Conservation (phyloP, 768 basidiomycete species). For the Mrakia frigida region DNA sequence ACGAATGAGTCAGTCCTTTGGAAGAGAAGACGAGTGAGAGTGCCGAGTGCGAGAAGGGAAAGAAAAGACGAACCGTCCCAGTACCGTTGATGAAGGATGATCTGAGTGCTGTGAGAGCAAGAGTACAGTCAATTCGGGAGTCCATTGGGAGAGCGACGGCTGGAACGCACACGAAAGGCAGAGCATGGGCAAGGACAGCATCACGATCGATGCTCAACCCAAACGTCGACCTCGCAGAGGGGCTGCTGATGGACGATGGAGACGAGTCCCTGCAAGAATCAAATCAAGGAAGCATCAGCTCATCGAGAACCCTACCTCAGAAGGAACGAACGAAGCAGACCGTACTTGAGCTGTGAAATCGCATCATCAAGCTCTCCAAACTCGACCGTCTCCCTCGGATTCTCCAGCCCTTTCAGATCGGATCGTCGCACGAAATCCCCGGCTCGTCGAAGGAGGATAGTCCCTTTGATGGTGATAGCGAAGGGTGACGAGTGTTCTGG, state of each 20-base stretch:
- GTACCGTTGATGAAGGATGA: conserved; percentile 4
- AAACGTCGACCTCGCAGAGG: background rate
- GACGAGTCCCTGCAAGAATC: background rate
- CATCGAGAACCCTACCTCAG: background rate
- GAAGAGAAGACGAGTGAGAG: background rate
- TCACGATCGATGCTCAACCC: background rate
- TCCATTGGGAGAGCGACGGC: no score
- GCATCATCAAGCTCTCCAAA: conserved; percentile 32
- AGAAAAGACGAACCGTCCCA: background rate
- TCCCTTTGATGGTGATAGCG: background rate
- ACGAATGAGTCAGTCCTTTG: background rate
- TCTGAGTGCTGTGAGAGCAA: background rate
- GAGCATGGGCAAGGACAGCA: background rate
- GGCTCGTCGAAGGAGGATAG: background rate
- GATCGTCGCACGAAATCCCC: background rate
- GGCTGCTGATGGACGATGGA: background rate
- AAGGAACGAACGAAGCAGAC: background rate
- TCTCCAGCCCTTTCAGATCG: background rate
- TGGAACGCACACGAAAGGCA: background rate
- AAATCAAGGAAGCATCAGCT: background rate
- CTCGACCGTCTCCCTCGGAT: conserved; percentile 30
- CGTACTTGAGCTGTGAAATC: background rate
- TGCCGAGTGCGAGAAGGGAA: background rate
- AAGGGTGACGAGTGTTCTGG: background rate
- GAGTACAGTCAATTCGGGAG: background rate